Percentiles rank a stretch among this genome's conserved stretches.
Conservation (phyloP, 148 eudicot species). For the Vaccinium corymbosum region DNA sequence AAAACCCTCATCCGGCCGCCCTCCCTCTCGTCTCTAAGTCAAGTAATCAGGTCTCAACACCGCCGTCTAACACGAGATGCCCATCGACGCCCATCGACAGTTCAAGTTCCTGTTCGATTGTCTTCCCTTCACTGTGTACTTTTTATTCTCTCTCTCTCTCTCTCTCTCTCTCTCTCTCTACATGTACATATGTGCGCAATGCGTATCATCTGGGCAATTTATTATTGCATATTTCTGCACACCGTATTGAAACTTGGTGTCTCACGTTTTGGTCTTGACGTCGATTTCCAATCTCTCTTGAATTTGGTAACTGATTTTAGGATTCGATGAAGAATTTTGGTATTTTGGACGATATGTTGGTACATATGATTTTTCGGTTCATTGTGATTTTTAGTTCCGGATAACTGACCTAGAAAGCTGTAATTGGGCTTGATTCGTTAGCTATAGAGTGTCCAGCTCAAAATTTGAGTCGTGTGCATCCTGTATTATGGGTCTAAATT, state of each 20-base stretch:
- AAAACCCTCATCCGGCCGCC: no score
- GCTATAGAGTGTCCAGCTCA: not conserved
- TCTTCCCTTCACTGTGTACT: not conserved
- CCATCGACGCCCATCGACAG: no score
- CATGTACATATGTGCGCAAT: not conserved
- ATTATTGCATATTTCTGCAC: not conserved
- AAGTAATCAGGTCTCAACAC: no score
- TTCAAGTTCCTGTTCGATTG: not conserved
- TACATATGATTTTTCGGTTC: not conserved
- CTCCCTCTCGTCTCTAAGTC: no score
- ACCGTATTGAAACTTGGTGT: not conserved
- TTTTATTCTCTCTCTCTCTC: not conserved
- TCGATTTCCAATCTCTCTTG: not conserved
- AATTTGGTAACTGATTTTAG: not conserved
- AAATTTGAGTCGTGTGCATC: not conserved
- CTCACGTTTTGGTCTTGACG: not conserved
- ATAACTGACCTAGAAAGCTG: no score
- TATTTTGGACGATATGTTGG: not conserved
- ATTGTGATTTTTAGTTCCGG: not conserved
- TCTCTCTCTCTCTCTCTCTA: conserved; percentile 2
- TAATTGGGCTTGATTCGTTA: not conserved
- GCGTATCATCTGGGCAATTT: not conserved
- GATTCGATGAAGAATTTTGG: not conserved
- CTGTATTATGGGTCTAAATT: not conserved
- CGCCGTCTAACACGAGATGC: no score